A percentile compares a stretch with the other conserved stretches of the same genome.
Conservation (phyloP, 2,329 filamentous ascomycete genomes). For the Epichloe scottii region DNA sequence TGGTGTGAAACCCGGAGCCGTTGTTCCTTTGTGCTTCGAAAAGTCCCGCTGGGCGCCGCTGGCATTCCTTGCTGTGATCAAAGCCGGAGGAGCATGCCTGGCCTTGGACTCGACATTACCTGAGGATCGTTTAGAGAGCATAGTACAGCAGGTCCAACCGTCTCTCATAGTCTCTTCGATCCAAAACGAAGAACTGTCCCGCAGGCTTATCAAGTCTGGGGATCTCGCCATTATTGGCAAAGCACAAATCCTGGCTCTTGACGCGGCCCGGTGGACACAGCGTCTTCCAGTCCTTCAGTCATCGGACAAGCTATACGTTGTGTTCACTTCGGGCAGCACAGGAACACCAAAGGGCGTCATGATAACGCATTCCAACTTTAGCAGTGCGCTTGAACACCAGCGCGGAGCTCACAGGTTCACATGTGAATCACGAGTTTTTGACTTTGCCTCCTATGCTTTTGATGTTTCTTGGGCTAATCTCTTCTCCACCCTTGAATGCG, state of each 20-base stretch:
- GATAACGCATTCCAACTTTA: slow-evolving; percentile 11
- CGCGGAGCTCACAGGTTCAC: not conserved
- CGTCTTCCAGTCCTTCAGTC: not conserved
- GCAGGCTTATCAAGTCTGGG: too few species aligned
- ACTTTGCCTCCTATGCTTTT: slow-evolving; percentile 8
- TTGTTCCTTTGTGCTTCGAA: slow-evolving; percentile 1
- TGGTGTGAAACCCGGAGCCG: not conserved
- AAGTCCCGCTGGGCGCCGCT: slow-evolving; percentile 3
- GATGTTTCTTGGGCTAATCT: slow-evolving; percentile 5
- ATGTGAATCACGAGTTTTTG: slow-evolving; percentile 3
- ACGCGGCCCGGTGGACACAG: not conserved
- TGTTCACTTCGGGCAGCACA: slow-evolving; percentile 11
- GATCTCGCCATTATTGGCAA: too few species aligned
- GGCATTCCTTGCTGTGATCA: not conserved
- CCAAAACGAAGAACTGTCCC: too few species aligned
- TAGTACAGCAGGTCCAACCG: slow-evolving; percentile 8
- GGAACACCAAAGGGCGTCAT: slow-evolving; percentile 15
- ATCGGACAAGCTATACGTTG: slow-evolving; percentile 7
- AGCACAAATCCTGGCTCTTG: not conserved
- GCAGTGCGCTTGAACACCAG: too few species aligned
- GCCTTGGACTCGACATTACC: slow-evolving; percentile 9
- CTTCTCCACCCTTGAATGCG: slow-evolving; percentile 3
- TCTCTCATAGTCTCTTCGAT: slow-evolving; percentile 1
- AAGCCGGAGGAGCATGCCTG: not conserved
- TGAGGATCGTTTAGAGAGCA: slow-evolving; percentile 6